Evolutionary conservation across 2,329 filamentous ascomycete species (phyloP).

Genomic region (Fusarium irregulare): DNA sequence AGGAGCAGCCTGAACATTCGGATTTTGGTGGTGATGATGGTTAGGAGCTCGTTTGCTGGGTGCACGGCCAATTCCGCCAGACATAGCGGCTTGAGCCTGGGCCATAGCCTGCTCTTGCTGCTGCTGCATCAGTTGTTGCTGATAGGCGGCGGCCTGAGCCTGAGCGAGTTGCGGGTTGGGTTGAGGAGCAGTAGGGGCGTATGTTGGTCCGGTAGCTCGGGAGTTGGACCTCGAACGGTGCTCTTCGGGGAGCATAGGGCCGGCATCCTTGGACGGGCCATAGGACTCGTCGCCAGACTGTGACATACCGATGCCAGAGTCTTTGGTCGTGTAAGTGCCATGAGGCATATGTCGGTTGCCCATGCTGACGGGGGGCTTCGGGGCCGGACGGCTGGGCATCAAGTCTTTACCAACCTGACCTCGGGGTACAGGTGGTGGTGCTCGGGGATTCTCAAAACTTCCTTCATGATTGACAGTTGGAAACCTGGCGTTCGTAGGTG

Average conservation of each 20-base stretch:
- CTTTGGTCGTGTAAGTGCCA: conserved; percentile 63
- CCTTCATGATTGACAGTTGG: conserved; percentile 86
- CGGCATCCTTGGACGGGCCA: conserved; percentile 63
- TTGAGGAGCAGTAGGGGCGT: conserved; percentile 58
- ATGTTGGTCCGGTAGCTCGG: conserved; percentile 66
- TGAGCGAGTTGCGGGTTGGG: conserved; percentile 46
- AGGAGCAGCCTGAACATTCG: conserved; percentile 41
- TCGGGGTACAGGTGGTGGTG: conserved; percentile 86
- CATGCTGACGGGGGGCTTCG: conserved; percentile 80
- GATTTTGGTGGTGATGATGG: conserved; percentile 45
- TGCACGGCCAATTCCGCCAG: conserved; percentile 75
- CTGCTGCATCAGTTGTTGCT: conserved; percentile 76
- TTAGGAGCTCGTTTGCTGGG: conserved; percentile 75
- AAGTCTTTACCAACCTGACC: conserved; percentile 63
- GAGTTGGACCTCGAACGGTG: conserved; percentile 77
- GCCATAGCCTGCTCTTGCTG: conserved; percentile 89
- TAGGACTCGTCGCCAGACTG: conserved; percentile 68
- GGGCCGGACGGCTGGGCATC: conserved; percentile 85
- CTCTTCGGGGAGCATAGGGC: conserved; percentile 73
- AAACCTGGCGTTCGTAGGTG: conserved; percentile 86
- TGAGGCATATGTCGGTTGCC: conserved; percentile 68
- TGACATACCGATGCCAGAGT: conserved; percentile 72
- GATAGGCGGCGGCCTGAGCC: conserved; percentile 62
- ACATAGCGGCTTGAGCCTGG: conserved; percentile 81
- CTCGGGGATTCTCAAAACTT: conserved; percentile 96